Evolutionary conservation across 2,329 filamentous ascomycete species (phyloP).

Genomic region (Colletotrichum simmondsii): DNA sequence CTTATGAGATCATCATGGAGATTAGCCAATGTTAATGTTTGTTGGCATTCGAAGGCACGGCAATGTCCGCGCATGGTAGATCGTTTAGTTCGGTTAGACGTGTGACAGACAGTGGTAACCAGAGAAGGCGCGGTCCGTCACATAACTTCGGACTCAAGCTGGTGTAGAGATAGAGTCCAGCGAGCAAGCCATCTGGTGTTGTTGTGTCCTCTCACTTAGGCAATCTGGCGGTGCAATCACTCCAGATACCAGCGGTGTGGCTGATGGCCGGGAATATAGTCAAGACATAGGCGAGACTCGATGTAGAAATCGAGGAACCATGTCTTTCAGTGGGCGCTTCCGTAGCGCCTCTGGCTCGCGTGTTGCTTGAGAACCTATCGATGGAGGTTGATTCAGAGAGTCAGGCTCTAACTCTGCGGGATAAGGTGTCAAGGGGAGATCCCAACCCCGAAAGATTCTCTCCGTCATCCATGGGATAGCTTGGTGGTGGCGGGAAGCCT

Average conservation of each 20-base stretch:
- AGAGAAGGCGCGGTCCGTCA: no score
- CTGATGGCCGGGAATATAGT: background rate
- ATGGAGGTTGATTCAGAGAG: background rate
- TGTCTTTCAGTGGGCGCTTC: background rate
- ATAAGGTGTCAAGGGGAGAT: background rate
- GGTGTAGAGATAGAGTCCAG: no score
- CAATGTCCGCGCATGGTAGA: background rate
- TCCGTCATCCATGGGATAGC: background rate
- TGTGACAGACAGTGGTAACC: no score
- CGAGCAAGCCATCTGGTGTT: background rate
- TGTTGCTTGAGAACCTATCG: background rate
- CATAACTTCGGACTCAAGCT: no score
- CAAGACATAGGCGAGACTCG: slow-evolving; percentile 1
- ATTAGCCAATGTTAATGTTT: background rate
- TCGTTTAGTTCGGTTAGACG: no score
- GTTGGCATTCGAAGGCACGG: background rate
- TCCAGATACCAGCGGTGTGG: background rate
- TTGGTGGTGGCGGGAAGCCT: background rate
- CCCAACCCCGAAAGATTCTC: background rate
- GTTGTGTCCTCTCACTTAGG: background rate
- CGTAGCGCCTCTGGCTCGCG: background rate
- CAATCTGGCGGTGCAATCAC: background rate
- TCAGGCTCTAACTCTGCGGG: background rate
- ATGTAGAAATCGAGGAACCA: background rate
- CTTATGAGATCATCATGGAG: background rate